Evolutionary conservation across 768 basidiomycete species (phyloP).

Genomic region (Fomitopsis serialis): DNA sequence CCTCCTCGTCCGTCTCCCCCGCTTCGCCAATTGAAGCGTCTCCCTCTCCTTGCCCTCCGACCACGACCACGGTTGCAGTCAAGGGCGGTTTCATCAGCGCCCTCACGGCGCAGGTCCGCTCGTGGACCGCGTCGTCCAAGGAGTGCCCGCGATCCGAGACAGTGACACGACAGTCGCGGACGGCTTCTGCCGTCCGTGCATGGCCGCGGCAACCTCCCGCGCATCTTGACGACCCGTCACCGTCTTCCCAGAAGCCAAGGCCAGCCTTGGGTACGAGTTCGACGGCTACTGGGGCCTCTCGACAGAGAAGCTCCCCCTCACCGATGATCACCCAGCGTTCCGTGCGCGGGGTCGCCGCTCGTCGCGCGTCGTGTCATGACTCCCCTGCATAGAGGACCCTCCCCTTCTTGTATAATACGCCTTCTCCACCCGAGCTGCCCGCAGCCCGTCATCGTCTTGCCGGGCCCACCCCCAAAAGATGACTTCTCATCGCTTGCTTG

Average conservation of each 20-base stretch:
- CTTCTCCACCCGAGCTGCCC: conserved; percentile 6
- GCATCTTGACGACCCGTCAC: neutral
- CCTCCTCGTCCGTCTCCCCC: conserved; percentile 32
- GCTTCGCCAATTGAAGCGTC: conserved; percentile 15
- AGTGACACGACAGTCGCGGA: neutral
- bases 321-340: conserved; percentile 29
- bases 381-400: conserved; percentile 1
- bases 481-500: conserved; percentile 6
- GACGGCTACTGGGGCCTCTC: neutral
- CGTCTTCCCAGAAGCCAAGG: neutral
- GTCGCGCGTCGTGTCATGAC: conserved; percentile 32
- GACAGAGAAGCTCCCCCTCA: too few relatives aligned
- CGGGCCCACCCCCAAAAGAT: conserved; percentile 9
- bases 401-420: conserved; percentile 15
- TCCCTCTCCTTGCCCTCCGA: conserved; percentile 4
- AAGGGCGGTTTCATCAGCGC: conserved; percentile 11
- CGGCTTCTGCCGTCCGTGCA: neutral
- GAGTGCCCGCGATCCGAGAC: neutral
- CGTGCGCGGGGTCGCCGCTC: conserved; percentile 39
- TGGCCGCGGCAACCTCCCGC: neutral
- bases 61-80: neutral
- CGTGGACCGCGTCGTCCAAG: conserved; percentile 3
- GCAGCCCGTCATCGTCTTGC: conserved; percentile 3
- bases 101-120: conserved; percentile 13
- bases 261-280: neutral